phyloP scores from a whole-genome alignment of 2,329 filamentous ascomycete species.

The Phyllosticta capitalensis region DNA sequence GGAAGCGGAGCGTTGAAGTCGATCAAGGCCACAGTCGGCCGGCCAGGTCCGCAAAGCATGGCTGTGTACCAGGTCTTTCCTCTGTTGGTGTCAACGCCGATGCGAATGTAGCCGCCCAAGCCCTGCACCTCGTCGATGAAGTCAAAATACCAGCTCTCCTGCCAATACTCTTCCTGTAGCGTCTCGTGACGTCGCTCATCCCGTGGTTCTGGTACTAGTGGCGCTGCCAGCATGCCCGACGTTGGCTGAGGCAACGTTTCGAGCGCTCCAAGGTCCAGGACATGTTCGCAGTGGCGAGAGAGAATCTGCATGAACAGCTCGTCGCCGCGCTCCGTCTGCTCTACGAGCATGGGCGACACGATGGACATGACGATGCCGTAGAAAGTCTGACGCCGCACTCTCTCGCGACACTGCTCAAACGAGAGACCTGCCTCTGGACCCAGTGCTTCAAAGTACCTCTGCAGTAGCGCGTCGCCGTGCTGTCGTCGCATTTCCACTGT shows the following conservation, averaged over 20 bases:
- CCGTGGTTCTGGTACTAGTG: background rate
- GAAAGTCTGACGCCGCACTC: slow-evolving; percentile 1
- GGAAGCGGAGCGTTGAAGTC: slow-evolving; percentile 4
- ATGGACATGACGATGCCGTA: background rate
- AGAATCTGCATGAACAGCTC: slow-evolving; percentile 3
- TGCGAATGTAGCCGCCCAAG: background rate
- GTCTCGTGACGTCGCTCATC: background rate
- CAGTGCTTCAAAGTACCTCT: background rate
- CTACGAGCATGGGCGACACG: slow-evolving; percentile 3
- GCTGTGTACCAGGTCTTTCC: background rate
- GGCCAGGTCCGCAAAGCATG: background rate
- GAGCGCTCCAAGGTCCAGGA: background rate
- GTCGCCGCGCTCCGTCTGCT: slow-evolving; percentile 4
- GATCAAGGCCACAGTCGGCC: background rate
- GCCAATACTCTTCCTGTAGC: background rate
- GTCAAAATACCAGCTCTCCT: slow-evolving; percentile 4
- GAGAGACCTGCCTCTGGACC: background rate
- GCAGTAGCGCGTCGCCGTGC: background rate
- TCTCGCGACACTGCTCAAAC: background rate
- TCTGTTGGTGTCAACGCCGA: background rate
- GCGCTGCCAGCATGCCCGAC: background rate
- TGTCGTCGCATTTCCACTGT: background rate
- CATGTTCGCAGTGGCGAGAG: background rate
- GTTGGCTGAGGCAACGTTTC: background rate
- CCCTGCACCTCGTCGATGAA: slow-evolving; percentile 1